phyloP scores from a whole-genome alignment of 2,329 filamentous ascomycete genomes.

The Sphaerulina musiva region DNA sequence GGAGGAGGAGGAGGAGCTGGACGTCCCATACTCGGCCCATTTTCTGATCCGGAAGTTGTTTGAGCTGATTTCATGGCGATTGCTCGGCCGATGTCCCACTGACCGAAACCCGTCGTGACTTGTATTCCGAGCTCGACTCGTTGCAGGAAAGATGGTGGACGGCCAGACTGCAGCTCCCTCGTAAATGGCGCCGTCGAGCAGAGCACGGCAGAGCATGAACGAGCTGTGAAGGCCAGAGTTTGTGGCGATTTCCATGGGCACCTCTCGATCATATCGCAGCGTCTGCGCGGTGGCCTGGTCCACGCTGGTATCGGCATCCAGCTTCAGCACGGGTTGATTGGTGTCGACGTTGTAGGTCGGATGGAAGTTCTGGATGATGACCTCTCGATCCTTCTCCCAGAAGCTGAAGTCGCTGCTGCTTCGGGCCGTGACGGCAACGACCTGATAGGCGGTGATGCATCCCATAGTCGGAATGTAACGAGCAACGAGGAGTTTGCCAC shows the following conservation, averaged over 20 bases:
- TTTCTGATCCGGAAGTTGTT: conserved; percentile 66
- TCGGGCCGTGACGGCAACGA: conserved; percentile 65
- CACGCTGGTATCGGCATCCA: conserved; percentile 31
- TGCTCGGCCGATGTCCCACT: conserved; percentile 45
- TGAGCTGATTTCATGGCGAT: conserved; percentile 57
- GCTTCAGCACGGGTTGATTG: conserved; percentile 58
- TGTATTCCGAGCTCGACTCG: conserved; percentile 50
- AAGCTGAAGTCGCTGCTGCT: conserved; percentile 49
- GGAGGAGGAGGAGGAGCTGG: conserved; percentile 31
- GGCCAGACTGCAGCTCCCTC: conserved; percentile 58
- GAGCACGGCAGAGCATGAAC: conserved; percentile 57
- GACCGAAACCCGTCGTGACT: conserved; percentile 41
- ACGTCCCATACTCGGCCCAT: conserved; percentile 61
- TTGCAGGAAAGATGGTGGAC: conserved; percentile 61
- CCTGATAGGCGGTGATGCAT: conserved; percentile 72
- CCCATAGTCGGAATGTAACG: conserved; percentile 67
- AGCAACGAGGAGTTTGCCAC: conserved; percentile 67
- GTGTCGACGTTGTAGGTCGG: conserved; percentile 65
- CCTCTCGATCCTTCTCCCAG: conserved; percentile 58
- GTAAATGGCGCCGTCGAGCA: conserved; percentile 39
- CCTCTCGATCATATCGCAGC: conserved; percentile 44
- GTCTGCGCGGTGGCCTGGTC: conserved; percentile 19
- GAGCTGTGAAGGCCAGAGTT: conserved; percentile 53
- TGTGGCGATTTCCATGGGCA: conserved; percentile 43
- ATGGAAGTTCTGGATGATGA: conserved; percentile 31